Base-by-base conservation (phyloP, 495 filamentous ascomycete species). In the Trichocladium uniseriatum region DNA sequence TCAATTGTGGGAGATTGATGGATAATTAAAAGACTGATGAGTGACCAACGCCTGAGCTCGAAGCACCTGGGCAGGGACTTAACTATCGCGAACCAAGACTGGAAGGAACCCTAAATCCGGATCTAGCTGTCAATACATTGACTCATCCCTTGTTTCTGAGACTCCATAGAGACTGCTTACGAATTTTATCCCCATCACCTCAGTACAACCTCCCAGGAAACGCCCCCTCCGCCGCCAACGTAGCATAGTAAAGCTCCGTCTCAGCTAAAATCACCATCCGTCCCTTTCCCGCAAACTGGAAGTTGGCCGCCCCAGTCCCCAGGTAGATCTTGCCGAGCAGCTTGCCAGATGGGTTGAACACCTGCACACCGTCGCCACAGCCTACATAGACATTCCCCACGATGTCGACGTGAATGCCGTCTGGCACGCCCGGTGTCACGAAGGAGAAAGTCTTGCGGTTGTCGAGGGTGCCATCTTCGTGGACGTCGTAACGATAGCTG, bases 371-470 rank as follows among this genome's bases (percentile, higher is more conserved):
- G 51, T 81, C 80, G 3, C 77, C 78, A 38, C 71, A 76, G 3
- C 74, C 80, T 19, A 71, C 66, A 51, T 81, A 84, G 5, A 84
- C 73, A 51, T 82, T 80, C 0, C 79, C 79, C 9, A 73, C 65
- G 27, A 68, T 65, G 58, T 84, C 80, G 52, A 67, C 69, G 54
- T 82, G 80, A 39, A 84, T 67, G 11, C 70, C 80, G 52, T 84
- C 80, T 5, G 81, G 77, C 5, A 78, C 67, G 1, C 78, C 77
- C 0, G 55, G 55, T 18, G 72, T 70, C 16, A 73, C 68, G 53
- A 78, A 78, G 1, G 81, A 79, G 57, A 85, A 84, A 0, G 79
- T 60, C 28, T 79, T 65, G 31, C 71, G 65, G 52, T 68, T 66
- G 9, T 60, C 58, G 11, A 68, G 67, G 0, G 68, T 71, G 29